Base-by-base conservation (phyloP, 306 rosid species). In the Herpetospermum pedunculosum region DNA sequence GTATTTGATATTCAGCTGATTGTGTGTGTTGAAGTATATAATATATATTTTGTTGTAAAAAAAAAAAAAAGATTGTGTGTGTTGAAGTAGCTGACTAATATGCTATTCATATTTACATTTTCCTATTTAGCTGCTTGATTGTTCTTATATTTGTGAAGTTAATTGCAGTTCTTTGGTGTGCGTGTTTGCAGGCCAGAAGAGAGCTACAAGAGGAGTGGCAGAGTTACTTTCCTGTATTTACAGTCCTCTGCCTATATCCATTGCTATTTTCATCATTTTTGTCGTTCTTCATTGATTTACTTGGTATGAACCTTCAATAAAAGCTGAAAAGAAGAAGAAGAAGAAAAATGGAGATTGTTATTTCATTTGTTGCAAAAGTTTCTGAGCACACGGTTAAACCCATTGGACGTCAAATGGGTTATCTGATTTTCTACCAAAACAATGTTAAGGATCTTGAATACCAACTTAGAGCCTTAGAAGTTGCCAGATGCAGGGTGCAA, bases 301-400 rank as follows among this genome's bases (percentile, higher is more conserved):
- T 53, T 53, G 59, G 30, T 19, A 53, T 53, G 59, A 53, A 8
- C 4, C 59, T 23, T 23, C 29, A 29, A 53, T 23, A 53, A 53
- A 23, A 53, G 59, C 59, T 21, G 1, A 23, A 8, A 52, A 9
- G 59, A 52, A 23, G 15, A 52, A 52, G n/a, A n/a, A n/a, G n/a
- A n/a, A n/a, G n/a, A 52, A 52, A 3, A 23, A 58, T 77, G 81
- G 81, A 77, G 6, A 25, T 69, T n/a, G 35, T 46, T 9, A 6
- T 32, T 4, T 55, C 70, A 13, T 15, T 59, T 57, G 47, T 2
- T 58, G 53, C 30, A 23, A 72, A 60, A 72, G 19, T 52, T 26
- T 59, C 21, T 1, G 64, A 80, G 49, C 49, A 62, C 11, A 30
- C 70, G 3, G 46, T 76, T 34, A 49, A 6, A 19, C 70, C 71